Evolutionary conservation across 257 asterid species (phyloP).

Genomic region (Rubia yunnanensis): DNA sequence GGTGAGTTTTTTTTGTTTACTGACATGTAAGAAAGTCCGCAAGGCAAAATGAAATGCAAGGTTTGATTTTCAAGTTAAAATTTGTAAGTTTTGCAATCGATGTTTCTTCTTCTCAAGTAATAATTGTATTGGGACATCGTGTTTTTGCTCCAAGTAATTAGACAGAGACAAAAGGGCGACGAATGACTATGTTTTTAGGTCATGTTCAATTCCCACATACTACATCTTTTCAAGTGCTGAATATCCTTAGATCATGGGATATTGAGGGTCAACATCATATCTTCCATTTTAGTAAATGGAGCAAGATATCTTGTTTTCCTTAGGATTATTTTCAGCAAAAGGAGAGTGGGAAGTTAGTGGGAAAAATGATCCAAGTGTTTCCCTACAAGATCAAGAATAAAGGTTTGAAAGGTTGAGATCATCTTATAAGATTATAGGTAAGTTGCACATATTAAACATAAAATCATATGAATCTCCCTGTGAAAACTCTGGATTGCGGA

Average conservation of each 20-base stretch:
- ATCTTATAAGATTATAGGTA: too few relatives aligned
- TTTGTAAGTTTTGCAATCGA: background rate
- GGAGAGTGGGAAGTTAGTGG: background rate
- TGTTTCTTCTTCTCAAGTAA: background rate
- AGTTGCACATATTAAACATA: too few relatives aligned
- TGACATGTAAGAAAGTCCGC: slow-evolving; percentile 25
- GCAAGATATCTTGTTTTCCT: background rate
- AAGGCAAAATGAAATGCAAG: slow-evolving; percentile 21
- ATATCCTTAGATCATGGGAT: background rate
- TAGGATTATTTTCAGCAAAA: background rate
- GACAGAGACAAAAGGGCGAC: background rate
- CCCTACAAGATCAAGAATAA: background rate
- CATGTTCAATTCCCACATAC: background rate
- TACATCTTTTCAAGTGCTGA: background rate
- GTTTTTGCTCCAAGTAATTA: background rate
- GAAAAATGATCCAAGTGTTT: background rate
- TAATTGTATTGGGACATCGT: background rate
- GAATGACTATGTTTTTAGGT: background rate
- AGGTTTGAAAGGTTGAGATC: too few relatives aligned
- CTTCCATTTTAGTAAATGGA: background rate
- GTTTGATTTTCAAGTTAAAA: background rate
- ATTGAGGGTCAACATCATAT: background rate
- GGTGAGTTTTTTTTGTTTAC: background rate
- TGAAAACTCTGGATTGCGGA: too few relatives aligned
- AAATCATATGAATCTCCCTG: too few relatives aligned